These are phyloP conservation scores for Trypanosoma vivax DNA, from an alignment of 208 protist genomes.

Conservation along the genomic window DNA sequence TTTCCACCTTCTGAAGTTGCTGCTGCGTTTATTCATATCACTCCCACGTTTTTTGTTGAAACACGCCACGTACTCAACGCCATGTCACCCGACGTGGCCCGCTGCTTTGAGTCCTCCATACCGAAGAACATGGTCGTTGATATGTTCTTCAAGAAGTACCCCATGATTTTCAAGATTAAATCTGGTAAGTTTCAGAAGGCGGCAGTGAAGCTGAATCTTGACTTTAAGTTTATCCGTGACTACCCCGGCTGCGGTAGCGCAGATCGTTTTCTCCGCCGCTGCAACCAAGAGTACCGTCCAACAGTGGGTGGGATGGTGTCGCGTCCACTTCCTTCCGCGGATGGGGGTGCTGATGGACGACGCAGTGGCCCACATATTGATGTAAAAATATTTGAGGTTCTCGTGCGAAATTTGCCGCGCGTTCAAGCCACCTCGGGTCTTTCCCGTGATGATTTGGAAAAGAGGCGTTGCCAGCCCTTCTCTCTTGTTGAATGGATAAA, in stretches of 20 bases:
- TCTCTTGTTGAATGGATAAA: conserved; percentile 70
- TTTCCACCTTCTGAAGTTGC: conserved; percentile 71
- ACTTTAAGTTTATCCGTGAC: conserved; percentile 66
- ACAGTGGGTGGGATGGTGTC: conserved; percentile 37
- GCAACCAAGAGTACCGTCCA: conserved; percentile 45
- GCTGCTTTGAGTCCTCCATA: conserved; percentile 26
- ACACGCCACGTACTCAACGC: conserved; percentile 33
- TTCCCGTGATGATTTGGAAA: conserved; percentile 15
- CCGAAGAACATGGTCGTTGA: conserved; percentile 9
- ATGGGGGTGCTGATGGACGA: neutral
- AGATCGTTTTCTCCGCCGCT: conserved; percentile 27
- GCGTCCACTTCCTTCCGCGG: conserved; percentile 3
- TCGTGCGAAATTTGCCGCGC: conserved; percentile 61
- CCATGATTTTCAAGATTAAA: conserved; percentile 69
- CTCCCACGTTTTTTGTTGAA: conserved; percentile 78
- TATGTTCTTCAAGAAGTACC: conserved; percentile 48
- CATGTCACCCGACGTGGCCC: conserved; percentile 35
- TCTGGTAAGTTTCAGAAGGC: conserved; percentile 29
- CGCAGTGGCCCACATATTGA: conserved; percentile 13
- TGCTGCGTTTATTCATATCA: conserved; percentile 56
- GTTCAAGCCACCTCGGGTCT: conserved; percentile 17
- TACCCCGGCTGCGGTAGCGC: conserved; percentile 63
- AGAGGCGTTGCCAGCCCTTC: conserved; percentile 30
- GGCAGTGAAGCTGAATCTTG: conserved; percentile 61
- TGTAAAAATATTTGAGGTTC: conserved; percentile 49